These are phyloP conservation scores for Neurospora sp. DNA, from an alignment of 495 filamentous ascomycete species.

Conservation along the genomic window DNA sequence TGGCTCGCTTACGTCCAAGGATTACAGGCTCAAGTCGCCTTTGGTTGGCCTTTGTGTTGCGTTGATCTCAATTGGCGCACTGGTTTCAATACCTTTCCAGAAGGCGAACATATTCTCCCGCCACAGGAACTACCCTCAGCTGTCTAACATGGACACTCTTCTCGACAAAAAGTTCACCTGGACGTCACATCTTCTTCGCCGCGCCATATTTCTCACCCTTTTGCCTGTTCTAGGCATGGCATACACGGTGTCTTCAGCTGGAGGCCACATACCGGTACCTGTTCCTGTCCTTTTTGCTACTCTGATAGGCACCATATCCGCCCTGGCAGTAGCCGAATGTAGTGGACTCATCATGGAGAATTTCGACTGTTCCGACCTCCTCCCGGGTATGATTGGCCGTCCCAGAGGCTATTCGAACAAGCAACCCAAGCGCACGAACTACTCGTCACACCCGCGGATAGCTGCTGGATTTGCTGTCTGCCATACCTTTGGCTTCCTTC, in stretches of 20 bases:
- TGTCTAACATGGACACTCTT: constrained; percentile 44
- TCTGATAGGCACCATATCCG: constrained; percentile 56
- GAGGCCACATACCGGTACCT: constrained; percentile 45
- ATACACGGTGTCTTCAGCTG: constrained; percentile 54
- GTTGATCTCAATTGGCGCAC: constrained; percentile 53
- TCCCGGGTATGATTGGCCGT: constrained; percentile 48
- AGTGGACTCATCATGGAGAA: constrained; percentile 71
- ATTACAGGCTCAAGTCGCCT: constrained; percentile 51
- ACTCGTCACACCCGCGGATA: constrained; percentile 59
- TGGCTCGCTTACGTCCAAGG: constrained; percentile 52
- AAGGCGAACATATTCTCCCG: constrained; percentile 58
- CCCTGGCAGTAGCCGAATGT: constrained; percentile 66
- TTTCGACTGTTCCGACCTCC: constrained; percentile 66
- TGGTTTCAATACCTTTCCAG: constrained; percentile 59
- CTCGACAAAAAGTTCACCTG: constrained; percentile 49
- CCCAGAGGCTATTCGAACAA: constrained; percentile 37
- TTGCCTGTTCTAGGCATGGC: constrained; percentile 55
- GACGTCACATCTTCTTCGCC: constrained; percentile 58
- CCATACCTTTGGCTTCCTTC: constrained; percentile 55
- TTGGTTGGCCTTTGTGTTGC: constrained; percentile 53
- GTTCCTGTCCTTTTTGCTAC: constrained; percentile 58
- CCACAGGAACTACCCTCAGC: constrained; percentile 44
- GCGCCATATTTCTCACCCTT: constrained; percentile 51
- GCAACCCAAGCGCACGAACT: constrained; percentile 49
- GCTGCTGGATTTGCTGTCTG: constrained; percentile 58